A percentile compares a stretch with the other conserved stretches of the same genome.
phyloP scores from a whole-genome alignment of 495 filamentous ascomycete species.

The Talaromyces nanjingensis region DNA sequence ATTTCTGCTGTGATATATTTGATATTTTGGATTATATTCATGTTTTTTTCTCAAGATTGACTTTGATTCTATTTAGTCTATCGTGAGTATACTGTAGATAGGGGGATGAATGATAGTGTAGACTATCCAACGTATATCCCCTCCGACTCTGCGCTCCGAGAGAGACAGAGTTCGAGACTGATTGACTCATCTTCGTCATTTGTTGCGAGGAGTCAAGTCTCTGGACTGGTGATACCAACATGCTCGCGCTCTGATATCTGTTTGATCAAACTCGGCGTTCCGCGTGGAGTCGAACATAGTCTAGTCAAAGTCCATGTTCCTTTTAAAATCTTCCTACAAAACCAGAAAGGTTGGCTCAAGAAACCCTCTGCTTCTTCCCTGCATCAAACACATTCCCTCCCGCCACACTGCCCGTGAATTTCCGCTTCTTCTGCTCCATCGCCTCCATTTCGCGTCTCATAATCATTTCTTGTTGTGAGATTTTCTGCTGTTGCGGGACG shows the following conservation, averaged over 20 bases:
- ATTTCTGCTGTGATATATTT: background rate
- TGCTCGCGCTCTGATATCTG: background rate
- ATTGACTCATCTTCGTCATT: background rate
- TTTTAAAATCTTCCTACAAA: background rate
- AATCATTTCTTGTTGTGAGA: conserved; percentile 83
- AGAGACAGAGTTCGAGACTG: too few relatives aligned
- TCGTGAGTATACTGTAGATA: background rate
- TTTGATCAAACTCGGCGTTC: background rate
- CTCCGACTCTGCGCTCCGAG: too few relatives aligned
- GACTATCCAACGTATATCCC: too few relatives aligned
- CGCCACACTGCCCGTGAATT: conserved; percentile 21
- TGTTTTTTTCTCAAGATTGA: background rate
- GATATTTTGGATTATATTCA: background rate
- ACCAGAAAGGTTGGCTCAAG: background rate
- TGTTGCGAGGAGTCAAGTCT: background rate
- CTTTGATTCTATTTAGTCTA: background rate
- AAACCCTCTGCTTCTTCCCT: conserved; percentile 18
- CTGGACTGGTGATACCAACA: background rate
- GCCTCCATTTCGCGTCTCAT: conserved; percentile 75
- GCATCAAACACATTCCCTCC: conserved; percentile 12
- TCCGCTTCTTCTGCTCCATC: conserved; percentile 60
- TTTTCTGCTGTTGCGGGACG: conserved; percentile 61
- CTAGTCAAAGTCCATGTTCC: background rate
- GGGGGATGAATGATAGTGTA: background rate
- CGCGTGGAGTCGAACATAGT: background rate